Evolutionary conservation across 257 asterid species (phyloP).

Genomic region (Plantago ovata): DNA sequence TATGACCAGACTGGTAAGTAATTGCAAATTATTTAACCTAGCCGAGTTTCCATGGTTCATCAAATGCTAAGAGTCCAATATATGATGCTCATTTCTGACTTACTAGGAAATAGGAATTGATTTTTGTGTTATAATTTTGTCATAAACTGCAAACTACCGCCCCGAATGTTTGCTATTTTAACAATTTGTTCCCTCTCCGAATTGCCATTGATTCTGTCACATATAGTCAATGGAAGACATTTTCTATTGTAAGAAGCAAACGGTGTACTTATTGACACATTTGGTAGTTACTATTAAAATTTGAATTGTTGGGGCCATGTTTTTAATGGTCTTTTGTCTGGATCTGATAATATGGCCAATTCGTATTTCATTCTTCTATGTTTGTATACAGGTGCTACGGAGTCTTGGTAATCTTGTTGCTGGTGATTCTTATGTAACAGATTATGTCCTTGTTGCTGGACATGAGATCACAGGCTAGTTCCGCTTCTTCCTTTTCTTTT

Average conservation of each 20-base stretch:
- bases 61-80: background rate
- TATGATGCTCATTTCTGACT: slow-evolving; percentile 1
- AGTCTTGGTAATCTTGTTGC: slow-evolving; percentile 96
- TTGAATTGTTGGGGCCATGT: no score
- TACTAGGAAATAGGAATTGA: background rate
- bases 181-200: background rate
- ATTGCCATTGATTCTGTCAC: no score
- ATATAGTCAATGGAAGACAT: no score
- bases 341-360: background rate
- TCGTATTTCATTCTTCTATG: slow-evolving; percentile 1
- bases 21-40: background rate
- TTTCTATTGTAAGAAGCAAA: no score
- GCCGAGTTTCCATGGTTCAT: slow-evolving; percentile 6
- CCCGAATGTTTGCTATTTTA: background rate
- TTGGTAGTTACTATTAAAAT: no score
- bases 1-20: background rate
- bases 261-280: no score
- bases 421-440: slow-evolving; percentile 57
- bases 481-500: slow-evolving; percentile 9
- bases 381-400: slow-evolving; percentile 57
- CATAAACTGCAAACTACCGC: no score
- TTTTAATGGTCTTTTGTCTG: no score
- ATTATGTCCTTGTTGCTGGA: slow-evolving; percentile 54
- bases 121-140: background rate
- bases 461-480: slow-evolving; percentile 69